Conservation (phyloP, 805 yeast species). For the Suhomyces sp. region DNA sequence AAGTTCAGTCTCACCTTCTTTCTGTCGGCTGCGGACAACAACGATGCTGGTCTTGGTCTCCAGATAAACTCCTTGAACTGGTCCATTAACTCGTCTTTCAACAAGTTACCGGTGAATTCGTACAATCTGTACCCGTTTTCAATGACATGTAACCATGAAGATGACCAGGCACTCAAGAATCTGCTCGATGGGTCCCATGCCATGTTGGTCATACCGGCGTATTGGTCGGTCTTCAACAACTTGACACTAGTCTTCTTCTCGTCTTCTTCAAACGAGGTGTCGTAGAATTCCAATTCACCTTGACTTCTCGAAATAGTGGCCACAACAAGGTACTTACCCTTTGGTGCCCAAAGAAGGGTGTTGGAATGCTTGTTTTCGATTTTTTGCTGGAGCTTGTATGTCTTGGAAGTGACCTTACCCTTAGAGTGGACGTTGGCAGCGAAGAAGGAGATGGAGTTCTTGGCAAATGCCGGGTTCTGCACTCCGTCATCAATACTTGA, state of each 20-base stretch:
- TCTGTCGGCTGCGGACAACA: constrained; percentile 72
- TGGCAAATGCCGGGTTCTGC: constrained; percentile 61
- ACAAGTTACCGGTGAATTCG: constrained; percentile 75
- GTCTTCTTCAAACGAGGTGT: constrained; percentile 78
- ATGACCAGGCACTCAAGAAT: constrained; percentile 83
- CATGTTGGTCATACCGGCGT: constrained; percentile 75
- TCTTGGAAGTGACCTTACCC: constrained; percentile 45
- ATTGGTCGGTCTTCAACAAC: constrained; percentile 60
- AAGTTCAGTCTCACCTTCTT: constrained; percentile 89
- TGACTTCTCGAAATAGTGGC: constrained; percentile 47
- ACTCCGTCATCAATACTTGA: constrained; percentile 57
- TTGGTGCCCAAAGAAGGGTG: constrained; percentile 84
- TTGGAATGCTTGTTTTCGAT: constrained; percentile 65
- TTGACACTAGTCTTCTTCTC: constrained; percentile 54
- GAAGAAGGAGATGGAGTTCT: constrained; percentile 72
- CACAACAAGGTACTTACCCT: constrained; percentile 76
- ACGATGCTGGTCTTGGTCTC: constrained; percentile 94
- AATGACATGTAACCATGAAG: constrained; percentile 75
- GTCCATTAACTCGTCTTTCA: constrained; percentile 75
- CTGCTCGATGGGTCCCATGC: constrained; percentile 98
- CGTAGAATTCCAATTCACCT: constrained; percentile 82
- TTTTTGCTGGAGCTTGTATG: constrained; percentile 59
- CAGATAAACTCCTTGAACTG: constrained; percentile 86
- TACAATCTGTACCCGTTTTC: constrained; percentile 90
- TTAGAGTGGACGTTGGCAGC: constrained; percentile 66